Evolutionary conservation across 345 rosid genomes (phyloP), one percentile per base, ranked within the genome.

Genomic region (Iberis pinnata): DNA sequence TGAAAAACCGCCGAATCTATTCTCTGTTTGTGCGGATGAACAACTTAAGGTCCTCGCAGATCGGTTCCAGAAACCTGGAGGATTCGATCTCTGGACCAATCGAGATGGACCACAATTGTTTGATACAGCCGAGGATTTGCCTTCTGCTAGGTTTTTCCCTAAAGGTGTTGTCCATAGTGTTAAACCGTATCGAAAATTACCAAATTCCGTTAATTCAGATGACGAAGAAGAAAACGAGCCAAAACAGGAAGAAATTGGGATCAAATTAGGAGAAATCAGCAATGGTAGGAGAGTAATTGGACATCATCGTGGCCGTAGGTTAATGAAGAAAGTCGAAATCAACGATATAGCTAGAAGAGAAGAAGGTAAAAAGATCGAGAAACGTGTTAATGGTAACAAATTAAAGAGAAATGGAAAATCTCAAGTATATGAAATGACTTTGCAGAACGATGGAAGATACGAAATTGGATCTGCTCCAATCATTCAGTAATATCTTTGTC

Each of bases 21-120:
- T 83, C 80, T 81, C 95, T 1, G 95, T 81, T 0, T 19, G 71
- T 9, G 88, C 88, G 6, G 96, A 92, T 14, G 95, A 92, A 39
- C 96, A 88, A 49, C 73, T 83, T 8, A 81, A 92, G 76, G 93
- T 80, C 4, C 72, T 88, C 63, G 95, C 98, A 0, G 96, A 92
- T 61, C 84, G 93, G 44, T 92, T 92, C 65, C 93, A 88, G 77
- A 79, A 64, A 57, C 93, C 95, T 0, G 82, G 96, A 0, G 96
- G 98, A 5, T 84, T 87, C 49, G 89, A 92, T 53, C 48, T 92
- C 47, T 92, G 93, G 89, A 69, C 80, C 18, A 82, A 87, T 1
- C 63, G 66, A 24, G 95, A 92, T 43, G 85, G 96, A 0, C 88
- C 93, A 4, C 84, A 80, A 56, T 25, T 84, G 63, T 82, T 80